Percentiles rank a stretch among this genome's conserved stretches.
These are phyloP conservation scores for Fusarium drepaniforme DNA, from an alignment of 2,329 filamentous ascomycete species.

Conservation along the genomic window DNA sequence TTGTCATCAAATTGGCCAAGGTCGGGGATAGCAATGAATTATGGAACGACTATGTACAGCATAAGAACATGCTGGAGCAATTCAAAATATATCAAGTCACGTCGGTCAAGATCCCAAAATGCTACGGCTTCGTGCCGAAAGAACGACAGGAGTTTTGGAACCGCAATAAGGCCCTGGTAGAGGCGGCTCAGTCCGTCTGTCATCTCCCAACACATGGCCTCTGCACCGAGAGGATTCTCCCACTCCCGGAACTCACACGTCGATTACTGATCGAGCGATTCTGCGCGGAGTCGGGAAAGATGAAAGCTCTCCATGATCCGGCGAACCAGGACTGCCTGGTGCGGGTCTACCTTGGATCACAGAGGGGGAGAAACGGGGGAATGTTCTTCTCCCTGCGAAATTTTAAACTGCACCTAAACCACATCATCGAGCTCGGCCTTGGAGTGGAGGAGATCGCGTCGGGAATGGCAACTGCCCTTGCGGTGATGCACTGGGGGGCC, in stretches of 20 bases:
- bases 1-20: conserved; percentile 34
- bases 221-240: not conserved
- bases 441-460: conserved; percentile 24
- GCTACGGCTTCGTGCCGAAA: not conserved
- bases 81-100: conserved; percentile 4
- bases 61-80: not conserved
- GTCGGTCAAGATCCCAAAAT: conserved; percentile 11
- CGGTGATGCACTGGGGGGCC: conserved; percentile 49
- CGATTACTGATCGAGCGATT: conserved; percentile 34
- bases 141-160: conserved; percentile 12
- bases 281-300: conserved; percentile 12
- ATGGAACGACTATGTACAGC: conserved; percentile 24
- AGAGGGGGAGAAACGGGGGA: not conserved
- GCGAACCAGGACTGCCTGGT: conserved; percentile 41
- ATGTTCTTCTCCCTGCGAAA: conserved; percentile 47
- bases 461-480: conserved; percentile 44
- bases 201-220: conserved; percentile 28
- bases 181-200: not conserved
- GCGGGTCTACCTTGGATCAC: conserved; percentile 35
- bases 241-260: conserved; percentile 40
- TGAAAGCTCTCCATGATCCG: not conserved
- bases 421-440: conserved; percentile 42
- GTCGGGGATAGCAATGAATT: not conserved
- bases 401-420: conserved; percentile 48
- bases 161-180: not conserved